A percentile compares a stretch with the other conserved stretches of the same genome.
These are phyloP conservation scores for Coemansia sp. DNA, from an alignment of 192 early-diverging fungal species.

Conservation along the genomic window DNA sequence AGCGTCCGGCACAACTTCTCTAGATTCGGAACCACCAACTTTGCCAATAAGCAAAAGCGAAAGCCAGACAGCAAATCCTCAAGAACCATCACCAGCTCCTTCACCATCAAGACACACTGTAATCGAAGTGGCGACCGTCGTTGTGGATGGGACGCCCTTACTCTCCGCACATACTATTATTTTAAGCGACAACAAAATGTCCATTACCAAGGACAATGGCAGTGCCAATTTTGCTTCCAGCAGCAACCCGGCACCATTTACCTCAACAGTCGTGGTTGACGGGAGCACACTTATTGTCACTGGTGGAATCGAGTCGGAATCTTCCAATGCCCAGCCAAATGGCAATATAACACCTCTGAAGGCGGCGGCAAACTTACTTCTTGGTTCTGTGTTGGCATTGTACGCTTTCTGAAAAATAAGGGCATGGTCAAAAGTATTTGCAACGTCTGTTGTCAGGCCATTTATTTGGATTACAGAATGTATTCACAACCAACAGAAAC, in stretches of 20 bases:
- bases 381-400: background rate
- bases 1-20: background rate
- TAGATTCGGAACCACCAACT: background rate
- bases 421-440: too few species aligned
- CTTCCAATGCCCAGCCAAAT: background rate
- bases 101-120: constrained; percentile 30
- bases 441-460: too few species aligned
- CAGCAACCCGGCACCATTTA: constrained; percentile 14
- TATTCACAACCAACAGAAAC: too few species aligned
- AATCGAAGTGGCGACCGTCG: constrained; percentile 33
- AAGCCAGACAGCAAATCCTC: constrained; percentile 6
- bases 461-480: too few species aligned
- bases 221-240: background rate
- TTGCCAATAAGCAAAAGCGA: background rate
- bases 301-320: constrained; percentile 6
- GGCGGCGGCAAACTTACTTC: background rate
- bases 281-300: constrained; percentile 41
- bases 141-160: constrained; percentile 30
- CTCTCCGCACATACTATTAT: constrained; percentile 29
- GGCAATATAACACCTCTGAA: background rate
- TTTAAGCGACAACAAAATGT: background rate
- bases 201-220: constrained; percentile 15
- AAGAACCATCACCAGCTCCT: background rate
- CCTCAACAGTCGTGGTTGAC: constrained; percentile 37
- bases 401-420: background rate